Evolutionary conservation across 1,284 basidiomycete species (phyloP).

Genomic region (Phellinidium pouzarii): DNA sequence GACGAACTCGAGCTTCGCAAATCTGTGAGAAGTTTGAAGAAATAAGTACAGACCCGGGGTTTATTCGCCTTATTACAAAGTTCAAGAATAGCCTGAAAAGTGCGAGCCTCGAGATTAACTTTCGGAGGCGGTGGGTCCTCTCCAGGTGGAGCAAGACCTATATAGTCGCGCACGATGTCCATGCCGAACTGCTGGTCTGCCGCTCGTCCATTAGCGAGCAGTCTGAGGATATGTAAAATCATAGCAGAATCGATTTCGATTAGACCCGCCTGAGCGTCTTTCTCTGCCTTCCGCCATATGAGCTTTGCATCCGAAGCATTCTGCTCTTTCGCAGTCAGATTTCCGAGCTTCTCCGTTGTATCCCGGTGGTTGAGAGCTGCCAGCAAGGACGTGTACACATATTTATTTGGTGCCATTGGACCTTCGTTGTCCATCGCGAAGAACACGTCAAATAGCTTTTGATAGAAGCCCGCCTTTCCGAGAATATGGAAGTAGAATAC

Average conservation of each 20-base stretch:
- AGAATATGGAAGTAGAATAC: constrained; percentile 62
- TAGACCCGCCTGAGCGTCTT: constrained; percentile 36
- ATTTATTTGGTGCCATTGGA: constrained; percentile 45
- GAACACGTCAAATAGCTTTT: constrained; percentile 67
- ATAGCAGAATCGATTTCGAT: constrained; percentile 47
- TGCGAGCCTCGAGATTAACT: constrained; percentile 37
- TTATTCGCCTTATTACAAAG: constrained; percentile 47
- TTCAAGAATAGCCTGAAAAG: constrained; percentile 47
- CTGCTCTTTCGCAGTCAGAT: constrained; percentile 20
- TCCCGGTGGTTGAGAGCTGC: constrained; percentile 36
- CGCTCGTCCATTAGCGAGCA: constrained; percentile 46
- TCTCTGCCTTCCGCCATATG: constrained; percentile 59
- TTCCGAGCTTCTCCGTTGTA: constrained; percentile 15
- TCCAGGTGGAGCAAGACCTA: constrained; percentile 47
- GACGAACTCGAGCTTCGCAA: constrained; percentile 21
- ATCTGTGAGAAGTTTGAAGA: constrained; percentile 50
- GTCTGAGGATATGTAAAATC: constrained; percentile 42
- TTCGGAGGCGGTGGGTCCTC: constrained; percentile 31
- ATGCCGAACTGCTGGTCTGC: constrained; percentile 58
- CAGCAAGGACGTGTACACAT: constrained; percentile 59
- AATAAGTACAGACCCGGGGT: constrained; percentile 42
- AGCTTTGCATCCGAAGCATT: constrained; percentile 52
- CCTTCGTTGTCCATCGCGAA: constrained; percentile 54
- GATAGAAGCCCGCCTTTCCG: constrained; percentile 45
- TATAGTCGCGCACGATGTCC: constrained; percentile 53